Evolutionary conservation across 257 asterid genomes (phyloP), one percentile per base, ranked within the genome.

Genomic region (Galeopsis tetrahit): DNA sequence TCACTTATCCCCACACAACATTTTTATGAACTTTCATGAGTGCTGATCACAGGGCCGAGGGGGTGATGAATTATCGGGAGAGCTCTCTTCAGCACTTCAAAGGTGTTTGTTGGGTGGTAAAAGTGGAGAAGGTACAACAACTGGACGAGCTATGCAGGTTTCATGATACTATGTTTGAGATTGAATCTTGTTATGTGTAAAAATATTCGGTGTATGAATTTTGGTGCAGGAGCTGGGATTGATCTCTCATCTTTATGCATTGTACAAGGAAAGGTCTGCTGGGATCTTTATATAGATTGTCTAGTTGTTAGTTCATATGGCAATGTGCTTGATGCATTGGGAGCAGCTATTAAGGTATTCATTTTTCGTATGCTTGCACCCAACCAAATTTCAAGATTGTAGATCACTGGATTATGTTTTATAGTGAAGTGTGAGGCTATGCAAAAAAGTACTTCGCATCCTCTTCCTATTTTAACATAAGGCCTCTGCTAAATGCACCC

Each of bases 241-340:
- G 93, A 91, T 78, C 96, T 85, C 64, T 81, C 90, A 3, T 89
- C 97, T 68, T 82, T 94, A 69, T 85, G 85, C 69, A 86, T 91
- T 71, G 89, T 89, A 56, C 85, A 83, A 59, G 97, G 97, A 75
- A 91, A 91, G 81, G 89, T 88, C 67, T 94, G 97, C 82, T 94
- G 97, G 98, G 96, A 91, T 85, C 96, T 94, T 59, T 91, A 94
- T 57, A 86, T 91, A 46, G 98, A 94, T 62, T 91, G 90, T 66
- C 94, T 93, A 56, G 91, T 93, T 4, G 85, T 93, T 74, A 89
- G 96, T 73, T 89, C 98, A 17, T 96, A 85, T 86, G 98, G 97
- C 58, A 93, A 93, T 80, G 73, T 93, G 52, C 81, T 93, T 57
- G 98, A 93, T 78, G 93, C 97, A 57, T 73, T 93, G 77, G 96